These are phyloP conservation scores for Nitzschia sp. DNA, from an alignment of 108 stramenopile species.

Conservation along the genomic window DNA sequence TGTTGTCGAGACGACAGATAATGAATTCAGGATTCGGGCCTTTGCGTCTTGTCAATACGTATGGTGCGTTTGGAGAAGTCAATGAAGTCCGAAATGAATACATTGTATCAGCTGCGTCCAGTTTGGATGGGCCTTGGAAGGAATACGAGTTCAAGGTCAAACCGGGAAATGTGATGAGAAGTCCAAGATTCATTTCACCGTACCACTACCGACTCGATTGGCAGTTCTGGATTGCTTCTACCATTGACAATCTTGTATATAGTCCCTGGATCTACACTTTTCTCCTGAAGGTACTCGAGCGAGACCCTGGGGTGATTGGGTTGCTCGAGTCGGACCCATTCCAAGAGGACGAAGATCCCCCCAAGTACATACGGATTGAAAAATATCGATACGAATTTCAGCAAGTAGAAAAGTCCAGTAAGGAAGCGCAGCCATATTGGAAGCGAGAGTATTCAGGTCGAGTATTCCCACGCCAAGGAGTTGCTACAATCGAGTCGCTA, in stretches of 20 bases:
- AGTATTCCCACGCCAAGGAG: slow-evolving; percentile 54
- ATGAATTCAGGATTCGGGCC: slow-evolving; percentile 76
- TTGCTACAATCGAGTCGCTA: slow-evolving; percentile 38
- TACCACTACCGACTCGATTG: slow-evolving; percentile 73
- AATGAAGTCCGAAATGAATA: slow-evolving; percentile 50
- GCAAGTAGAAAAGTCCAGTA: slow-evolving; percentile 22
- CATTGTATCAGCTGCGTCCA: slow-evolving; percentile 46
- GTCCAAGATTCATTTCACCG: slow-evolving; percentile 51
- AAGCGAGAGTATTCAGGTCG: slow-evolving; percentile 44
- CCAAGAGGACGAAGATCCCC: slow-evolving; percentile 12
- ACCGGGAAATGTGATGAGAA: slow-evolving; percentile 45
- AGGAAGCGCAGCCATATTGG: slow-evolving; percentile 48
- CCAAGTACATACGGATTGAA: slow-evolving; percentile 65
- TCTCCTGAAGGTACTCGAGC: slow-evolving; percentile 46
- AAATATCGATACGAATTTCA: slow-evolving; percentile 43
- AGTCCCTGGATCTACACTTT: slow-evolving; percentile 60
- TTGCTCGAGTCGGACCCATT: slow-evolving; percentile 59
- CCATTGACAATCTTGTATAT: slow-evolving; percentile 33
- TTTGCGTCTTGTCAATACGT: slow-evolving; percentile 56
- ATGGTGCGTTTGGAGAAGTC: slow-evolving; percentile 62
- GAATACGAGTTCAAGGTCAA: slow-evolving; percentile 73
- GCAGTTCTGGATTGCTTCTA: slow-evolving; percentile 66
- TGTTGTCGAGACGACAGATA: slow-evolving; percentile 36
- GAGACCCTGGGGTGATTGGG: slow-evolving; percentile 50
- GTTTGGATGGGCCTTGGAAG: slow-evolving; percentile 50